Evolutionary conservation across 1,139 yeast genomes (phyloP).

Genomic region (Kodamaea anthophila): DNA sequence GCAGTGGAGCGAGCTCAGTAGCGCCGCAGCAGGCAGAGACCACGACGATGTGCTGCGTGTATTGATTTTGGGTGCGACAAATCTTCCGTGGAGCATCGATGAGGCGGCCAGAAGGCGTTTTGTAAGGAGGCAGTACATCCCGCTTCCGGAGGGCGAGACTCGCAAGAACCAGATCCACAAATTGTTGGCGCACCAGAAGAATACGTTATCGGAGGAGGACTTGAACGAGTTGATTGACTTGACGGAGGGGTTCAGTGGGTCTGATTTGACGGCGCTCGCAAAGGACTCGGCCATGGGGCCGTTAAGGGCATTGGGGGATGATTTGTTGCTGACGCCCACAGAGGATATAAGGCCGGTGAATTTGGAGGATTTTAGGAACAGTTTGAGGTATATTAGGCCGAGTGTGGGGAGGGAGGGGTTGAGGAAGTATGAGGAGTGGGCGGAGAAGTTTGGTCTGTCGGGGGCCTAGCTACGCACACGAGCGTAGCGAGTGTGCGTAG

Average conservation of each 20-base stretch:
- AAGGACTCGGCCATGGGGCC: conserved; percentile 99
- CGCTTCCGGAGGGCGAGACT: conserved; percentile 86
- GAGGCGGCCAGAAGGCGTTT: conserved; percentile 97
- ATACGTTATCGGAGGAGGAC: conserved; percentile 61
- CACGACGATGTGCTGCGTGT: conserved; percentile 53
- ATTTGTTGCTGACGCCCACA: conserved; percentile 74
- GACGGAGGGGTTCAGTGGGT: conserved; percentile 85
- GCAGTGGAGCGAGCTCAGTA: conserved; percentile 92
- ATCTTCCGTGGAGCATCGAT: conserved; percentile 96
- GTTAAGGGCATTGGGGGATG: conserved; percentile 82
- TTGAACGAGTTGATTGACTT: conserved; percentile 51
- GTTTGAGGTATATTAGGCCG: conserved; percentile 82
- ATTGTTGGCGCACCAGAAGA: conserved; percentile 69
- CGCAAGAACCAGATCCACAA: conserved; percentile 66
- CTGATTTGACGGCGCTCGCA: conserved; percentile 91
- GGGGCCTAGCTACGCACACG: conserved; percentile 49
- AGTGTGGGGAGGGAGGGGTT: conserved; percentile 87
- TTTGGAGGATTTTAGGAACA: conserved; percentile 66
- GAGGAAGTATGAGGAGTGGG: conserved; percentile 81
- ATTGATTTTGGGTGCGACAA: conserved; percentile 90
- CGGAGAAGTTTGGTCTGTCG: conserved; percentile 79
- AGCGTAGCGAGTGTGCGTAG: conserved; percentile 1
- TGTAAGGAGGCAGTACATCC: conserved; percentile 89
- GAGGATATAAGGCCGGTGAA: conserved; percentile 80
- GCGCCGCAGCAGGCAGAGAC: conserved; percentile 82